These are phyloP conservation scores for Nicotiana attenuata DNA, from an alignment of 257 asterid species.

Conservation along the genomic window DNA sequence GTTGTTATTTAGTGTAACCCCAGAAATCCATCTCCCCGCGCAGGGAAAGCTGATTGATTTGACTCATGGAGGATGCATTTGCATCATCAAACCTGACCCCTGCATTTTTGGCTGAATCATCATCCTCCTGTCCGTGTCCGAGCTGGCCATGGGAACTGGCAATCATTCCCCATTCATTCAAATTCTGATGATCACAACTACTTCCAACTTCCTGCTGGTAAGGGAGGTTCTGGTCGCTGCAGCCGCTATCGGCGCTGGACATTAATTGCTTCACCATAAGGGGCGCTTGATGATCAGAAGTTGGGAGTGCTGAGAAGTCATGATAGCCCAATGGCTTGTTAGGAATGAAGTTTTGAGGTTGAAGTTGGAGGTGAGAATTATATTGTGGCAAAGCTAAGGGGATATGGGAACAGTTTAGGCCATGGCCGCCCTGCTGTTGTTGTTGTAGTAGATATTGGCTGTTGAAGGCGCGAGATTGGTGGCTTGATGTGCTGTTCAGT, in stretches of 20 bases:
- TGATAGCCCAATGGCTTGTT: conserved; percentile 32
- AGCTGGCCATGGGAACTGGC: conserved; percentile 17
- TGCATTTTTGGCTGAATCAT: conserved; percentile 17
- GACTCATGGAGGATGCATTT: conserved; percentile 29
- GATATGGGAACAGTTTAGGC: conserved; percentile 34
- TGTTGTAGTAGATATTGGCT: conserved; percentile 21
- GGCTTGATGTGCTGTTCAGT: conserved; percentile 21
- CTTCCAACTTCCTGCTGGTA: conserved; percentile 30
- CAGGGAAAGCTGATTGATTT: conserved; percentile 42
- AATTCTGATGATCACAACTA: conserved; percentile 22
- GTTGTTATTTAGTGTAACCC: conserved; percentile 42
- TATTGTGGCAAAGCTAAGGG: conserved; percentile 22
- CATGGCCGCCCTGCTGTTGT: conserved; percentile 7
- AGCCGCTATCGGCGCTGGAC: conserved; percentile 39
- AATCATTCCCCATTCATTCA: conserved; percentile 54
- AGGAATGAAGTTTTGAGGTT: conserved; percentile 42
- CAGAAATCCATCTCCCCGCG: conserved; percentile 80
- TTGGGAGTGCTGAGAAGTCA: conserved; percentile 21
- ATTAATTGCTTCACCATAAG: conserved; percentile 51
- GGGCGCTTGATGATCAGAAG: conserved; percentile 14
- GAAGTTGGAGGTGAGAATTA: conserved; percentile 32
- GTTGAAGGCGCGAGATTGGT: conserved; percentile 20
- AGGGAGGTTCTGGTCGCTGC: conserved; percentile 28
- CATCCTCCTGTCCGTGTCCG: background rate
- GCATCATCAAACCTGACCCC: conserved; percentile 28